These are phyloP conservation scores for Geopyxis carbonaria DNA, from an alignment of 495 filamentous ascomycete genomes.

Conservation along the genomic window DNA sequence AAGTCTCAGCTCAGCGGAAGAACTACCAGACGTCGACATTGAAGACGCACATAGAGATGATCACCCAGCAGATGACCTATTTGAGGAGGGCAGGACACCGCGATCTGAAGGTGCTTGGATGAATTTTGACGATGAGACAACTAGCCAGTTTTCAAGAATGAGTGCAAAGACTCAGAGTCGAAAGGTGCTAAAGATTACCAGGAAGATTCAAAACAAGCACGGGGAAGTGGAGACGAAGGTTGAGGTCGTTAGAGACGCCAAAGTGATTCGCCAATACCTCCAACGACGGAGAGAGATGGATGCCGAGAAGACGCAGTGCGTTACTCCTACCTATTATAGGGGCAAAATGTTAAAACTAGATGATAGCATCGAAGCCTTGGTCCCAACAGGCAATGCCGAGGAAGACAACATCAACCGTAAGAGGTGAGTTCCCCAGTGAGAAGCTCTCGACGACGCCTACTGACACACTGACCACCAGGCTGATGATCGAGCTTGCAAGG, in stretches of 20 bases:
- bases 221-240: constrained; percentile 38
- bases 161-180: constrained; percentile 51
- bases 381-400: constrained; percentile 62
- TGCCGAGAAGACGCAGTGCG: constrained; percentile 50
- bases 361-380: constrained; percentile 42
- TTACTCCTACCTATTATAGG: constrained; percentile 11
- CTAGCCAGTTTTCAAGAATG: constrained; percentile 68
- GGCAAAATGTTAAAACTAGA: constrained; percentile 26
- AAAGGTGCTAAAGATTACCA: constrained; percentile 56
- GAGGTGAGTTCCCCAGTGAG: constrained; percentile 28
- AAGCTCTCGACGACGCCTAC: constrained; percentile 6
- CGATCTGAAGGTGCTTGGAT: constrained; percentile 40
- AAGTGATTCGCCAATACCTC: constrained; percentile 33
- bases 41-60: constrained; percentile 30
- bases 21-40: constrained; percentile 43
- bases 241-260: constrained; percentile 27
- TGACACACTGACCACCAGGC: constrained; percentile 29
- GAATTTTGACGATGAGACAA: constrained; percentile 56
- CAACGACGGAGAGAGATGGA: constrained; percentile 38
- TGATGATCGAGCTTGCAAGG: constrained; percentile 61
- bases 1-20: constrained; percentile 49
- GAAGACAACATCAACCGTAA: constrained; percentile 44
- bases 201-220: constrained; percentile 41
- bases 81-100: constrained; percentile 42
- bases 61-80: constrained; percentile 48